phyloP scores from a whole-genome alignment of 2,329 filamentous ascomycete genomes.

The Colletotrichum zoysiae region DNA sequence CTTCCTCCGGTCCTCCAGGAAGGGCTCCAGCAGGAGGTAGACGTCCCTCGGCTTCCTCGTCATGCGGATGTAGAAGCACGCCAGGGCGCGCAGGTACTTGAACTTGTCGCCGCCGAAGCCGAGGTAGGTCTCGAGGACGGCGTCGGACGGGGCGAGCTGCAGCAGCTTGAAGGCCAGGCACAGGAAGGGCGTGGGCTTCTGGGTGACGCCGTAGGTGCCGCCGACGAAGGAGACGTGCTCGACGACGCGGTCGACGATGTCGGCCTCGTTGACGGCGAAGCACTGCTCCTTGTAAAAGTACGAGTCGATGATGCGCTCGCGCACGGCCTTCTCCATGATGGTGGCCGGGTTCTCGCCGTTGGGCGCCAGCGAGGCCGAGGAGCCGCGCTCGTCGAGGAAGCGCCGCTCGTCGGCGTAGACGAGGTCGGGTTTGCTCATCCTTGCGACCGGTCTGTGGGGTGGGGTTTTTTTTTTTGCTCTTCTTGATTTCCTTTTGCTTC shows the following conservation, averaged over 20 bases:
- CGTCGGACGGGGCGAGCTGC: slow-evolving; percentile 84
- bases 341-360: slow-evolving; percentile 95
- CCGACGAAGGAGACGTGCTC: slow-evolving; percentile 86
- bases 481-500: no score
- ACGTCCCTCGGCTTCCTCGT: slow-evolving; percentile 87
- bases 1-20: slow-evolving; percentile 86
- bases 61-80: slow-evolving; percentile 92
- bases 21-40: slow-evolving; percentile 83
- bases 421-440: slow-evolving; percentile 59
- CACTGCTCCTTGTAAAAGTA: slow-evolving; percentile 99
- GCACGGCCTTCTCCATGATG: slow-evolving; percentile 94
- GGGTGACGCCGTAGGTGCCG: slow-evolving; percentile 85
- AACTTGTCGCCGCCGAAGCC: slow-evolving; percentile 80
- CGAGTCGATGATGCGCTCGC: slow-evolving; percentile 93
- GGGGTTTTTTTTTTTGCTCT: no score
- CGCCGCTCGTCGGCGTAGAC: slow-evolving; percentile 83
- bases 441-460: slow-evolving; percentile 18
- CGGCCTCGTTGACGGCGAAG: slow-evolving; percentile 89
- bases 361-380: slow-evolving; percentile 78
- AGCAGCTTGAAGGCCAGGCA: slow-evolving; percentile 96
- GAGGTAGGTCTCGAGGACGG: slow-evolving; percentile 84
- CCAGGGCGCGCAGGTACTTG: slow-evolving; percentile 90
- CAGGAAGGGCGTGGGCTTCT: slow-evolving; percentile 92
- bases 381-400: slow-evolving; percentile 93
- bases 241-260: slow-evolving; percentile 89